Evolutionary conservation across 192 early-diverging fungal species (phyloP).

Genomic region (Funneliformis mosseae): DNA sequence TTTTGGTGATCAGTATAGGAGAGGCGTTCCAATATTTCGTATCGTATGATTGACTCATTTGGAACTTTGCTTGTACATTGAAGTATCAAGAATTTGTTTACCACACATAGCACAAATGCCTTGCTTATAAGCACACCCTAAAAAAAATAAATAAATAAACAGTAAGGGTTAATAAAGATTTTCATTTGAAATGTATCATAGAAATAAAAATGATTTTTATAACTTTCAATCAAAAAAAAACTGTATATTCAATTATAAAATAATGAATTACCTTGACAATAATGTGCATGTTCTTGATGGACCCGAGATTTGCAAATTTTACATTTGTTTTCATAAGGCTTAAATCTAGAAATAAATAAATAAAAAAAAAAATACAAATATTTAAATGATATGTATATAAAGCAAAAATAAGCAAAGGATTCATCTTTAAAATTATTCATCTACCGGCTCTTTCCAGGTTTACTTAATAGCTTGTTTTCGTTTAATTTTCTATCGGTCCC

Average conservation of each 20-base stretch:
- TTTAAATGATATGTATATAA: too few relatives aligned
- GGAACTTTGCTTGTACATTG: constrained; percentile 59
- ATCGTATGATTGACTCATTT: constrained; percentile 53
- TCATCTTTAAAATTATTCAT: too few relatives aligned
- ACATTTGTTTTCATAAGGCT: constrained; percentile 61
- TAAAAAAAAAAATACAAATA: background rate
- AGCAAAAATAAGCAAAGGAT: too few relatives aligned
- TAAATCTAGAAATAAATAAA: constrained; percentile 43
- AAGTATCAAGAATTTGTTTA: constrained; percentile 56
- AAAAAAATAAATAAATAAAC: constrained; percentile 7
- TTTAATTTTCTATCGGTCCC: constrained; percentile 55
- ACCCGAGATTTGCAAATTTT: constrained; percentile 61
- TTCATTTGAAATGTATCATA: too few relatives aligned
- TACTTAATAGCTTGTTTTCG: constrained; percentile 63
- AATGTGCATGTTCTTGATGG: constrained; percentile 63
- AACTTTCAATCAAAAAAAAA: too few relatives aligned
- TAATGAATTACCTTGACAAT: constrained; percentile 61
- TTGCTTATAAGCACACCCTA: constrained; percentile 62
- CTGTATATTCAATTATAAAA: background rate
- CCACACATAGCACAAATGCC: constrained; percentile 68
- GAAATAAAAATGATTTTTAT: too few relatives aligned
- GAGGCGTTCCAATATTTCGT: too few relatives aligned
- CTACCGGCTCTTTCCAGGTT: constrained; percentile 55
- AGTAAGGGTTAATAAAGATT: too few relatives aligned
- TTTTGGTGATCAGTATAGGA: too few relatives aligned